Evolutionary conservation across 2,329 filamentous ascomycete species (phyloP), one percentile per base, ranked within the genome.

Genomic region (Eutypella sp.): DNA sequence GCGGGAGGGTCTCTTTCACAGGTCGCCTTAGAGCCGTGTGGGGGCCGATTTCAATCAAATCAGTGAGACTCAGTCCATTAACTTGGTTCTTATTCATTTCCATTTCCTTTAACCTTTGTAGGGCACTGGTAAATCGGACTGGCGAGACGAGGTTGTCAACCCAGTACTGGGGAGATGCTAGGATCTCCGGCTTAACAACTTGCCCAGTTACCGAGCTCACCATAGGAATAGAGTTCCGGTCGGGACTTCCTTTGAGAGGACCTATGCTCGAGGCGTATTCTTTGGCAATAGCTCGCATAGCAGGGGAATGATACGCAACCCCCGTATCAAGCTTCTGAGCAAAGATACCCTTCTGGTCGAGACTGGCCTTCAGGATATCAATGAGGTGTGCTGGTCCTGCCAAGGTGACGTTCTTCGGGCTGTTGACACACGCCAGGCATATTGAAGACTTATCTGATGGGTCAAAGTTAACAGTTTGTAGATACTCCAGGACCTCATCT

Each of bases 401-500:
- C 0, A 66, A 19, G 0, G 63, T 66, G 1, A 44, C 36, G 42
- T 56, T 64, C 0, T 3, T 3, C 0, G 60, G 58, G 33, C 59
- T 63, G 50, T 64, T 65, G 22, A 64, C 39, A 46, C 60, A 64
- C 1, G 59, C 59, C 3, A 62, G 29, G 24, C 44, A 24, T 6
- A 54, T 29, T 4, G 24, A 43, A 24, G 7, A 51, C 34, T 5
- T 33, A 37, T 4, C 25, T 41, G 2, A 47, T 42, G 4, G 36
- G 42, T 11, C 47, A 48, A n/a, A 45, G 36, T 29, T 18, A 37
- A 18, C 42, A 27, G 52, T 48, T 38, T 55, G 51, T 5, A 59
- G 10, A 42, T 53, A 57, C 7, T 27, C 5, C 6, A 18, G 9
- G 33, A 37, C 16, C 9, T 18, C 5, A 37, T 9, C 33, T 19